Base-by-base conservation (phyloP, 108 stramenopile species). In the Parmales sp. region DNA sequence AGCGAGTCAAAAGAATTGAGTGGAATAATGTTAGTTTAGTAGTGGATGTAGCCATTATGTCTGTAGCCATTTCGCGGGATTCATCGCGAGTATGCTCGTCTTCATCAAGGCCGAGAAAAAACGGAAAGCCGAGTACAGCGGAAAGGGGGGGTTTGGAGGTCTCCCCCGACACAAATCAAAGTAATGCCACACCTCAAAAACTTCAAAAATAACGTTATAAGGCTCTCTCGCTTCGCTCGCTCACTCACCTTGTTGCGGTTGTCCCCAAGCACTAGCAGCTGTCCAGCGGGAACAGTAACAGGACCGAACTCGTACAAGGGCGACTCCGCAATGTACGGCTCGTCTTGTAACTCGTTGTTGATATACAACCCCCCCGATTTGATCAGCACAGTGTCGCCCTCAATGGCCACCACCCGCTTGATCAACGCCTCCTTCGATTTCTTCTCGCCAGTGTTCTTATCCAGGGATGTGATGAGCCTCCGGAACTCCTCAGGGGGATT, bases 321-420 rank as follows among this genome's bases (percentile, higher is more conserved):
- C 77, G 85, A 83, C 72, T 95, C 91, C 19, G 88, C 84, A n/a
- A 81, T 88, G 68, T 82, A 93, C 1, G 89, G 75, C 71, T 97
- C 96, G 20, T 90, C 86, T 69, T 94, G 93, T 71, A 76, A 49
- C 48, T 79, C 83, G 37, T 88, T 92, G 71, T 97, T 95, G 18
- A 97, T 72, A 69, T 77, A 94, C 25, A 97, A 79, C 44, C 83
- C 86, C 22, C 95, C 86, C 51, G 67, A 63, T 60, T 77, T 87
- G 7, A 97, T 85, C 70, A 93, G 78, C 19, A 97, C 94, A 37
- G 73, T 76, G 63, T 95, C 94, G 18, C 93, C 93, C 80, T 88
- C 93, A 60, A 93, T 78, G 20, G 94, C 96, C 31, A 97, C 90
- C 73, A 97, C 88, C 43, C 96, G 77, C 74, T 97, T 97, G 68